These are phyloP conservation scores for Xylaria sp. DNA, from an alignment of 495 filamentous ascomycete genomes.

Conservation along the genomic window DNA sequence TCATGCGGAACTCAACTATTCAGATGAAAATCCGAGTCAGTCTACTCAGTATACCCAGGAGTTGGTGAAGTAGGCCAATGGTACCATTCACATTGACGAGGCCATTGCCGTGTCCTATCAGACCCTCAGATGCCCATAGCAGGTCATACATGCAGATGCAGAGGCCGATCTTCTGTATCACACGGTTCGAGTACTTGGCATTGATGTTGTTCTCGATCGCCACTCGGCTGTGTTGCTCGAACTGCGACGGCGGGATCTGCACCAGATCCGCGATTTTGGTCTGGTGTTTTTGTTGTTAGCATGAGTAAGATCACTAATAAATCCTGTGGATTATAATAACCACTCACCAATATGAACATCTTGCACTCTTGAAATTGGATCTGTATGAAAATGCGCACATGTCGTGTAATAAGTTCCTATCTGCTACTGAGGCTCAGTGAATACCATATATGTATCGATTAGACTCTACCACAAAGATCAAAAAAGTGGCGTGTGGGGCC, in stretches of 20 bases:
- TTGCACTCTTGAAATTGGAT: constrained; percentile 19
- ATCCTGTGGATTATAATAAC: not conserved
- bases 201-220: constrained; percentile 95
- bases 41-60: not conserved
- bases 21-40: constrained; percentile 3
- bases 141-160: constrained; percentile 93
- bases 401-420: not conserved
- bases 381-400: constrained; percentile 17
- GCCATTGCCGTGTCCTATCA: constrained; percentile 89
- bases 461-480: constrained; percentile 14
- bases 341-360: constrained; percentile 50
- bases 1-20: constrained; percentile 84
- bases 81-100: constrained; percentile 90
- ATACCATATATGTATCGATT: not conserved
- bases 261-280: constrained; percentile 87
- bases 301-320: not conserved
- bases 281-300: constrained; percentile 39
- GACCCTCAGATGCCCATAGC: constrained; percentile 82
- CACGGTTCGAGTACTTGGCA: constrained; percentile 84
- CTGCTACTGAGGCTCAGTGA: constrained; percentile 3
- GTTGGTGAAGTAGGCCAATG: constrained; percentile 2
- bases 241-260: constrained; percentile 85
- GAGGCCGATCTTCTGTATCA: constrained; percentile 77
- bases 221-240: constrained; percentile 74
- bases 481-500: constrained; percentile 19